Base-by-base conservation (phyloP, 2,329 filamentous ascomycete species). In the Byssoonygena ceratinophila region DNA sequence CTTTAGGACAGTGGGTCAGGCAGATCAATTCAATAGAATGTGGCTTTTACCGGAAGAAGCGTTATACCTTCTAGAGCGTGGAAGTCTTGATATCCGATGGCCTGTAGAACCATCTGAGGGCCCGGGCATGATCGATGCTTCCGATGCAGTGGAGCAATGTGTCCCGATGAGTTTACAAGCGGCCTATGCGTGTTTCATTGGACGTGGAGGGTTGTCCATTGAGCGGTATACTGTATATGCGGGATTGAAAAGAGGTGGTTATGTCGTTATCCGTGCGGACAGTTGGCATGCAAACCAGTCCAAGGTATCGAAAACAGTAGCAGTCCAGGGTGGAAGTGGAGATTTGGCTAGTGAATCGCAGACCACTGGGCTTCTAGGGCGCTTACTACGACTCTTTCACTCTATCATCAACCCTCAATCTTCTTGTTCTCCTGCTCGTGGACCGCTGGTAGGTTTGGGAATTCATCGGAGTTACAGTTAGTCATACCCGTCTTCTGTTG, bases 41-140 rank as follows among this genome's bases (percentile, higher is more conserved):
- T 96, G 90, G 90, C 65, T 98, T 47, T 68, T 95, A 36, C 91
- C 91, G 0, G 92, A 98, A 65, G 92, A 98, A 68, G 87, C 89
- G 4, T 74, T 98, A 50, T 96, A 89, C 63, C 68, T 96, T 57
- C 75, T 97, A 7, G 92, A 98, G 72, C 76, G 92, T 61, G 92
- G 91, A 0, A 89, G 80, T 44, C 63, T 97, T 61, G 88, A 97
- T 67, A 77, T 96, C 37, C 83, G 89, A 74, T 96, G 87, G 87
- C 87, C 87, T 1, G 69, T 71, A 41, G 59, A 63, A 3, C 43
- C 44, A 1, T 57, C 53, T 1, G 59, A 59, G 6, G 59, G 59
- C 9, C 59, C 75, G 39, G 29, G 37, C 11, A 79, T 80, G 31
- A 75, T 77, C 53, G 77, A 82, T 9, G 70, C 29, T 2, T 14